These are phyloP conservation scores for Artemisia annua DNA, from an alignment of 129 eudicot genomes.

Conservation along the genomic window DNA sequence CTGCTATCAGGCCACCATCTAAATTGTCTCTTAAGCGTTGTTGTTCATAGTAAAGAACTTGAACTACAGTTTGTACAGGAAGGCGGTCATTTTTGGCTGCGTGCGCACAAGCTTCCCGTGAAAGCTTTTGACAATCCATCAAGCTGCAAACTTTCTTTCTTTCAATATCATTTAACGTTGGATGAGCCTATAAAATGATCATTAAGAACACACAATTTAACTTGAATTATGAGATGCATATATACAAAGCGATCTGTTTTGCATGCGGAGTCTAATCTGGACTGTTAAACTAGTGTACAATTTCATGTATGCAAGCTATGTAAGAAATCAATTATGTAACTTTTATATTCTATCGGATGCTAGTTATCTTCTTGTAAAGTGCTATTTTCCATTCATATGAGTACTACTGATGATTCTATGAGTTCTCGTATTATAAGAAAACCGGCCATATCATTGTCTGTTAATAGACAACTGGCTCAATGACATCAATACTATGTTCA, in stretches of 20 bases:
- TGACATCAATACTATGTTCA: neutral
- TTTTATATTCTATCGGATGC: no score
- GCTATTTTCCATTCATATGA: no score
- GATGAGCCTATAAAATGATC: constrained; percentile 72
- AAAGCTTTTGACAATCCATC: constrained; percentile 95
- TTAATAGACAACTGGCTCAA: no score
- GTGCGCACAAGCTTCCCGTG: constrained; percentile 93
- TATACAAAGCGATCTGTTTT: neutral
- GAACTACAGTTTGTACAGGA: constrained; percentile 89
- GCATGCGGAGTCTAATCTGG: neutral
- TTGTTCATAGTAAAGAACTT: constrained; percentile 95
- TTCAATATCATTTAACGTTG: constrained; percentile 66
- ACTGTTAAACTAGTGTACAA: neutral
- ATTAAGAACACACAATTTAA: neutral
- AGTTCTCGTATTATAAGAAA: no score
- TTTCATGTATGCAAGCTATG: no score
- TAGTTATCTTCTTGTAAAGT: no score
- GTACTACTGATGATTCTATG: no score
- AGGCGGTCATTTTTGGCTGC: constrained; percentile 96
- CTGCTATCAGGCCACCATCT: constrained; percentile 36
- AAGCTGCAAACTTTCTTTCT: constrained; percentile 83
- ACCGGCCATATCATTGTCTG: no score
- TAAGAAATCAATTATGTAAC: no score
- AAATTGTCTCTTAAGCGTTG: constrained; percentile 67
- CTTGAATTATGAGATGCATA: neutral